Evolutionary conservation across 169 alveolate species (phyloP), one percentile per base, ranked within the genome.

Genomic region (Eimeria necatrix): DNA sequence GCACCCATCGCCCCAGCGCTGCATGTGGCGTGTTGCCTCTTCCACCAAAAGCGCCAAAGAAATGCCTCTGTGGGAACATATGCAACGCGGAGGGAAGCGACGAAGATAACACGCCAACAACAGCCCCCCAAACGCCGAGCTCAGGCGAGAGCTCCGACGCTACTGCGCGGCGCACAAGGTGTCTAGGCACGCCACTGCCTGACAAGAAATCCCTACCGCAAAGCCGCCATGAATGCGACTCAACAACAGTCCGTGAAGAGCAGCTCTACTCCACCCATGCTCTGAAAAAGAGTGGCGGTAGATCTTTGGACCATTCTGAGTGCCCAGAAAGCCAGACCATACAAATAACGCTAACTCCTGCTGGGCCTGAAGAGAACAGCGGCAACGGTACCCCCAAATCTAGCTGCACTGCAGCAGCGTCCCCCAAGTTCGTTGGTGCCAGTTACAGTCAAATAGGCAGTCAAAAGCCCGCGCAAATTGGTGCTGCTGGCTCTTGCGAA

Each of bases 81-180:
- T 49, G 68, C 88, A 22, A 52, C 49, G 70, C 68, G 5, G 88
- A 78, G 53, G 88, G 88, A 59, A 78, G 88, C 70, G 88, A 78
- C 88, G 88, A 78, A 20, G 88, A 51, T 64, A 78, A 64, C 68
- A 52, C 88, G 3, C 7, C 88, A 10, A 78, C 88, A 51, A 76
- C 87, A n/a, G 88, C 88, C 24, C 88, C 88, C 68, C 88, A 78
- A 8, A 78, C 88, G 20, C 88, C 88, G n/a, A 78, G 70, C 88
- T 78, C 88, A 9, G 14, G 49, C 49, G 88, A 51, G 22, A 26
- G 68, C 51, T 78, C 70, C 9, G 88, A 51, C 46, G n/a, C 49
- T 0, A 22, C 9, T 14, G 84, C 84, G 26, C 84, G 84, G 12
- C 84, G 59, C 59, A 52, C 48, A 22, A 73, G 84, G 84, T 73